Evolutionary conservation across 78 protist species (phyloP).

Genomic region (Pelomyxa schiedti): DNA sequence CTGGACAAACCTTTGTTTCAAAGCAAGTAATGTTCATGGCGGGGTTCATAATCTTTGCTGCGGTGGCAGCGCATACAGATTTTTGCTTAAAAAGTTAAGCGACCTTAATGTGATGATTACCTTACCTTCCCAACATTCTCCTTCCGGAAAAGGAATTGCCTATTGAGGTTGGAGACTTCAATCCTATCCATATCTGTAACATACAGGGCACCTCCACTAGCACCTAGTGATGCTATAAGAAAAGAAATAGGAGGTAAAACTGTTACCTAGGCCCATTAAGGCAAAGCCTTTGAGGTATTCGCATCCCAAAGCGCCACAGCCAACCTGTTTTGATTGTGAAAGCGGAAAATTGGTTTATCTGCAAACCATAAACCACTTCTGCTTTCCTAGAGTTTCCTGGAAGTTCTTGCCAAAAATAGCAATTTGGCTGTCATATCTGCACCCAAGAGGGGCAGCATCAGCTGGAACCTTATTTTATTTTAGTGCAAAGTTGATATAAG

Average conservation of each 20-base stretch:
- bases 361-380: slow-evolving; percentile 27
- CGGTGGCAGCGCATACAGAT: slow-evolving; percentile 76
- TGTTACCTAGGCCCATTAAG: slow-evolving; percentile 69
- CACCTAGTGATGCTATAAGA: too few relatives aligned
- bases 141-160: slow-evolving; percentile 93
- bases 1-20: slow-evolving; percentile 13
- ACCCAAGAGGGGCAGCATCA: not conserved
- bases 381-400: slow-evolving; percentile 7
- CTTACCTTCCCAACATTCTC: slow-evolving; percentile 58
- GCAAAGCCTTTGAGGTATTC: slow-evolving; percentile 85
- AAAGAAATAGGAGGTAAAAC: too few relatives aligned
- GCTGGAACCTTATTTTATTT: too few relatives aligned
- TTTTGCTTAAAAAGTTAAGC: too few relatives aligned
- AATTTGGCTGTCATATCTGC: slow-evolving; percentile 69
- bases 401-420: slow-evolving; percentile 60
- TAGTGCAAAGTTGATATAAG: too few relatives aligned
- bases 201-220: slow-evolving; percentile 17
- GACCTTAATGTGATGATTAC: too few relatives aligned
- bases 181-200: slow-evolving; percentile 95
- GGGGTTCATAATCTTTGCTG: slow-evolving; percentile 77
- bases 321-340: too few relatives aligned
- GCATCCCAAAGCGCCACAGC: slow-evolving; percentile 98
- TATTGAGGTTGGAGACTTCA: slow-evolving; percentile 77
- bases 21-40: slow-evolving; percentile 6
- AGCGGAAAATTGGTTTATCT: too few relatives aligned